These are phyloP conservation scores for Aureobasidium lini DNA, from an alignment of 2,329 filamentous ascomycete species.

Conservation along the genomic window DNA sequence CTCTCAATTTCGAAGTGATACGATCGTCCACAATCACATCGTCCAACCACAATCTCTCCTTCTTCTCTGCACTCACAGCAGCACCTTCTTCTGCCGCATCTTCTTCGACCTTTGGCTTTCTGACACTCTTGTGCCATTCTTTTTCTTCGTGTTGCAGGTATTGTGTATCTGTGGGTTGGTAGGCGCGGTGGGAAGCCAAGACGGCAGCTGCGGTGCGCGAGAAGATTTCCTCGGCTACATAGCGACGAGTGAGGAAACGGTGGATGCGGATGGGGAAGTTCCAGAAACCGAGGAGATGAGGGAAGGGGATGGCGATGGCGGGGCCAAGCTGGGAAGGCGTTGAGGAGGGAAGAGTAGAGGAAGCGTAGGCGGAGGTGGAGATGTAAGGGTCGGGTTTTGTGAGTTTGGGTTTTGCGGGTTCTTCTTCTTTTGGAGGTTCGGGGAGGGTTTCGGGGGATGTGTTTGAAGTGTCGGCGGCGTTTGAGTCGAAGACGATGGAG, in stretches of 20 bases:
- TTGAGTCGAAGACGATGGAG: slow-evolving; percentile 17
- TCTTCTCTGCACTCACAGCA: not conserved
- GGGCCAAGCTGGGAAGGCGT: slow-evolving; percentile 68
- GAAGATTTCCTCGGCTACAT: slow-evolving; percentile 80
- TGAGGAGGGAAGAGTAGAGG: slow-evolving; percentile 54
- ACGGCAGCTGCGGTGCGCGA: slow-evolving; percentile 81
- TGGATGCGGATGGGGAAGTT: slow-evolving; percentile 82
- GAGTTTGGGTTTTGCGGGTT: slow-evolving; percentile 40
- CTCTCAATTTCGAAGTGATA: slow-evolving; percentile 70
- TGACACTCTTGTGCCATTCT: slow-evolving; percentile 78
- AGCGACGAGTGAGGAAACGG: slow-evolving; percentile 77
- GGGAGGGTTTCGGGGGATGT: slow-evolving; percentile 9
- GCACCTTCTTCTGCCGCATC: slow-evolving; percentile 40
- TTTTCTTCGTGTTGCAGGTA: slow-evolving; percentile 64
- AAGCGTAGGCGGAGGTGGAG: slow-evolving; percentile 61
- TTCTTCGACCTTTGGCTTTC: slow-evolving; percentile 38
- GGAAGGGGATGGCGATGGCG: slow-evolving; percentile 65
- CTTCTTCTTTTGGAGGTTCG: slow-evolving; percentile 28
- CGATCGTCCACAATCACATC: slow-evolving; percentile 69
- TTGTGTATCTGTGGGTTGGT: slow-evolving; percentile 56
- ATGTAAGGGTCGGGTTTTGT: slow-evolving; percentile 68
- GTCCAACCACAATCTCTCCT: slow-evolving; percentile 57
- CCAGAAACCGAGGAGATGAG: slow-evolving; percentile 85
- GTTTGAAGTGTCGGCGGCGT: not conserved
- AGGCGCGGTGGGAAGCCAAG: slow-evolving; percentile 48